phyloP scores from a whole-genome alignment of 768 basidiomycete genomes.

The Suillus ampliporus region DNA sequence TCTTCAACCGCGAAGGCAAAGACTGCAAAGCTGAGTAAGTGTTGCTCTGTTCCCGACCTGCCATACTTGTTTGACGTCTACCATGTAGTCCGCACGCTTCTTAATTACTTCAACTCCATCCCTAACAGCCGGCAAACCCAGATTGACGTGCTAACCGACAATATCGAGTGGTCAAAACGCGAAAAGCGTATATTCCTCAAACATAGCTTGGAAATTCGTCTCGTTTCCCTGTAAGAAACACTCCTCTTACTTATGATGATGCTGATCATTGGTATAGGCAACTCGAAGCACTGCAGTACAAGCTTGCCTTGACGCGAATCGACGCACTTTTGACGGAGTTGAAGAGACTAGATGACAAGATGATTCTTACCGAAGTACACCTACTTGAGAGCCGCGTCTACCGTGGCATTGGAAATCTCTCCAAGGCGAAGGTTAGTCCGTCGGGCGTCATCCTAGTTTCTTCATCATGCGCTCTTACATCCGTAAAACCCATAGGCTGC shows the following conservation, averaged over 20 bases:
- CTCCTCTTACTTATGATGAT: background rate
- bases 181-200: constrained; percentile 97
- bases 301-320: constrained; percentile 80
- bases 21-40: constrained; percentile 89
- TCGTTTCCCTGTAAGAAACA: constrained; percentile 68
- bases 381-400: constrained; percentile 92
- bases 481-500: constrained; percentile 59
- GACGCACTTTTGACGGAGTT: constrained; percentile 90
- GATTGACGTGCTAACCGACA: constrained; percentile 86
- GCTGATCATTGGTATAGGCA: constrained; percentile 48
- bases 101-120: constrained; percentile 85
- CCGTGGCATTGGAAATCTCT: constrained; percentile 85
- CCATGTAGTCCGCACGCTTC: constrained; percentile 83
- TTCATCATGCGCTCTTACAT: background rate
- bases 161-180: constrained; percentile 88
- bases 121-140: constrained; percentile 77
- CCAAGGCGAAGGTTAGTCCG: constrained; percentile 80
- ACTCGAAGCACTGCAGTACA: constrained; percentile 77
- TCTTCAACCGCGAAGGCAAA: constrained; percentile 96
- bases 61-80: background rate
- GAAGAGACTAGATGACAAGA: constrained; percentile 94
- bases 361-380: constrained; percentile 96
- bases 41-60: background rate
- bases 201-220: constrained; percentile 89
- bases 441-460: background rate